Evolutionary conservation across 352 stramenopile species (phyloP), one percentile per base, ranked within the genome.

Genomic region (Phytophthora lateralis): DNA sequence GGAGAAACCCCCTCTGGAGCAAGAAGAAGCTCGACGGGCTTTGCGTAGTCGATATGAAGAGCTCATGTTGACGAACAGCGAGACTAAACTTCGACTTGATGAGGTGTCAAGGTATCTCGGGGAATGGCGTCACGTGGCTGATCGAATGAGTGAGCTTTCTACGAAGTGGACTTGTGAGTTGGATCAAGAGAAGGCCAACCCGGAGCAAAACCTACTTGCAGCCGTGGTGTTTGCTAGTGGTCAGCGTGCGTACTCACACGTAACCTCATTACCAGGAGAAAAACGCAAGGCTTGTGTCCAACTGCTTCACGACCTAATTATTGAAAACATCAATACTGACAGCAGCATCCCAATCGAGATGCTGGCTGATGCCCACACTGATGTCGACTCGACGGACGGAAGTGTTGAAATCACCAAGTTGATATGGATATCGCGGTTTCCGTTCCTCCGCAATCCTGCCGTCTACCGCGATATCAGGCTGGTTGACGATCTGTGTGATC

Each of bases 391-490:
- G 5, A 41, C 42, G 14, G 50, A 59, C 10, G 45, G 50, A 24
- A 53, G 1, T 11, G 20, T 18, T 18, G 60, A 21, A 3, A 29
- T 78, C 2, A 38, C 34, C 2, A 44, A 35, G 1, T 51, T 75
- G 8, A 50, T 90, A n/a, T 86, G 79, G 72, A 49, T 46, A 5
- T 48, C 66, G 5, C 47, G 70, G 6, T 86, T 87, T 17, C 59
- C 65, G 1, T 78, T 88, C 38, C 35, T 90, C 6, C 45, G 24
- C 2, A 24, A 65, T 12, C 32, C 44, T 2, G 32, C 27, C 0
- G 18, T 66, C 4, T 57, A 63, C 9, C 51, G 66, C 3, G 41
- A 58, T 11, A 30, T 88, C 5, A 49, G 34, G 11, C 17, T 62
- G 0, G 61, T 73, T 5, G 77, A 85, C 42, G 34, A 46, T 1